Evolutionary conservation across 1,284 basidiomycete genomes (phyloP).

Genomic region (Phaffia rhodozyma): DNA sequence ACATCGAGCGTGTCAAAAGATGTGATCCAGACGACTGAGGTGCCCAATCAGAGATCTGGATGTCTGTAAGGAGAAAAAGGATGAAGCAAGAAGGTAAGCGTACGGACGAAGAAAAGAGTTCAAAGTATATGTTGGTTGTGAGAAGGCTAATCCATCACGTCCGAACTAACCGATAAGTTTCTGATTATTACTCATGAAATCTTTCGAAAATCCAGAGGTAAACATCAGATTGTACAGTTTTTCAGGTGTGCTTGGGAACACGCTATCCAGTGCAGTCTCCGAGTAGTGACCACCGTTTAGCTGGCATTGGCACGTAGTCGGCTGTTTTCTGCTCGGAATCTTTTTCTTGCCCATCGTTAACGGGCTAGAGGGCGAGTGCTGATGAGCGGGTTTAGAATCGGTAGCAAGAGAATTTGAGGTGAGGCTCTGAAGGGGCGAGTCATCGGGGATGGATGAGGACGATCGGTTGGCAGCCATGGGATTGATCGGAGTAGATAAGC

Average conservation of each 20-base stretch:
- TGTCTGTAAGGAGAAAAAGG: constrained; percentile 43
- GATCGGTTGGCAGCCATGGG: constrained; percentile 27
- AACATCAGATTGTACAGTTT: constrained; percentile 95
- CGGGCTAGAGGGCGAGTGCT: background rate
- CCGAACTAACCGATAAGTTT: constrained; percentile 65
- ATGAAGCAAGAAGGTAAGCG: background rate
- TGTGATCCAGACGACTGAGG: constrained; percentile 51
- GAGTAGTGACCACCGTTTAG: constrained; percentile 57
- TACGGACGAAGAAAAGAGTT: background rate
- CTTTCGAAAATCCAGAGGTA: constrained; percentile 87
- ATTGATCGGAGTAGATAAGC: constrained; percentile 70
- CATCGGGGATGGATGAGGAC: constrained; percentile 24
- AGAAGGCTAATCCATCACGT: background rate
- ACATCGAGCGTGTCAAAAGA: constrained; percentile 70
- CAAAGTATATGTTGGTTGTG: background rate
- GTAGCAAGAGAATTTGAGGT: background rate
- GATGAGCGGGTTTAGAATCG: background rate
- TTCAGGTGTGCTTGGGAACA: constrained; percentile 80
- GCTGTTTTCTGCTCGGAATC: constrained; percentile 13
- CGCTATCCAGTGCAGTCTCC: constrained; percentile 62
- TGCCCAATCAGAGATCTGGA: constrained; percentile 85
- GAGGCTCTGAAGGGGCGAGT: constrained; percentile 21
- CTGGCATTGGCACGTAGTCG: constrained; percentile 64
- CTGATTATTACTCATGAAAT: constrained; percentile 79
- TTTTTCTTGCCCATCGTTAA: background rate